Percentiles rank a stretch among this genome's conserved stretches.
These are phyloP conservation scores for Domatiomyces globalis DNA, from an alignment of 2,329 filamentous ascomycete genomes.

Conservation along the genomic window DNA sequence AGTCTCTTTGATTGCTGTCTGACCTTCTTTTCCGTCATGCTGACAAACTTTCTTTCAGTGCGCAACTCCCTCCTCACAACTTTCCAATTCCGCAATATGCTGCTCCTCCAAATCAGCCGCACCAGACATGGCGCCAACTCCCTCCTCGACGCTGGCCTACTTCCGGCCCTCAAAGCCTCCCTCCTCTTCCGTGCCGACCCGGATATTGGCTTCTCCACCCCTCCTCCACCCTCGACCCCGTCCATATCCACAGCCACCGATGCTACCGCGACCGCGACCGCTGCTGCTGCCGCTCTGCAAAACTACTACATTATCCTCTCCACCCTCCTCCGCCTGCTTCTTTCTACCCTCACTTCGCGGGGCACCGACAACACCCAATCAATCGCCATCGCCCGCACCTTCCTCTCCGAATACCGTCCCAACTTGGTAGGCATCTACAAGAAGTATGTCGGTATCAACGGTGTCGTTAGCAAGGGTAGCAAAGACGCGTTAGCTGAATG, in stretches of 20 bases:
- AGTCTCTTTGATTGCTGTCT: conserved; percentile 14
- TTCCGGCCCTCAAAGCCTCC: conserved; percentile 65
- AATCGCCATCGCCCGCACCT: conserved; percentile 59
- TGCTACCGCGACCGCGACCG: not conserved
- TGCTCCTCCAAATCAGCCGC: conserved; percentile 73
- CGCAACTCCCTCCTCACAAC: conserved; percentile 42
- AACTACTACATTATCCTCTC: conserved; percentile 76
- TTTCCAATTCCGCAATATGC: conserved; percentile 61
- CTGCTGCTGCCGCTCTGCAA: conserved; percentile 45
- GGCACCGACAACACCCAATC: conserved; percentile 65
- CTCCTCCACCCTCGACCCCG: conserved; percentile 2
- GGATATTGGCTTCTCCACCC: conserved; percentile 58
- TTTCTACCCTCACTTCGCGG: conserved; percentile 64
- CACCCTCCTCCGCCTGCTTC: conserved; percentile 66
- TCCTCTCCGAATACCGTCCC: conserved; percentile 68
- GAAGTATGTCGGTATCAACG: conserved; percentile 64
- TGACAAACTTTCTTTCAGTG: conserved; percentile 26
- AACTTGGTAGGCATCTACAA: conserved; percentile 85
- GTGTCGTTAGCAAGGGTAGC: conserved; percentile 20
- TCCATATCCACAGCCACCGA: not conserved
- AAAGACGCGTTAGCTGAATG: conserved; percentile 11
- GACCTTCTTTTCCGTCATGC: conserved; percentile 4
- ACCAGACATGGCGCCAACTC: conserved; percentile 71
- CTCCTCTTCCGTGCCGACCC: conserved; percentile 82
- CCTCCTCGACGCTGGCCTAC: conserved; percentile 78